Evolutionary conservation across 1,284 basidiomycete species (phyloP), one percentile per base, ranked within the genome.

Genomic region (Ganoderma boninense): DNA sequence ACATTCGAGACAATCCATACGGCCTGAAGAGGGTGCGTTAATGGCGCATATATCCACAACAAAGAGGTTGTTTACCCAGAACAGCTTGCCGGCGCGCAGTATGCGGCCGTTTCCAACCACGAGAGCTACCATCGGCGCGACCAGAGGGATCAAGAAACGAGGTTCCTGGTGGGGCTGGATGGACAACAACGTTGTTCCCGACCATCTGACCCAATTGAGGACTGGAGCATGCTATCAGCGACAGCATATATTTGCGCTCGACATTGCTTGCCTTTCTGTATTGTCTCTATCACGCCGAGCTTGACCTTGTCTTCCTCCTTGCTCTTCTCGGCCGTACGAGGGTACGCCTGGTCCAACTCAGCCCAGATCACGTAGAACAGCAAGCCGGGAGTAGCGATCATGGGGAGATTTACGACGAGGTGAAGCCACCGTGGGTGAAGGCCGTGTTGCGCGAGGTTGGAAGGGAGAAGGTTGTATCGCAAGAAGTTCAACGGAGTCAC

Each of bases 391-490:
- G 83, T 82, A 13, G 84, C 74, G 14, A 85, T 71, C 78, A 84
- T 78, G 13, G 84, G 83, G 8, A 84, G 67, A 69, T 84, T 84
- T 32, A 84, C 80, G 32, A 77, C 74, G 29, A 80, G 67, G 68
- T 84, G 83, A 2, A 84, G 74, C 82, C 82, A 84, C 26, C 78
- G 77, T 1, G 84, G 84, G 71, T 84, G 83, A 14, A 84, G 66
- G 14, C 84, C 84, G 60, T 84, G 84, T 59, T 79, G 77, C 1
- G 80, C 80, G 32, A 83, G 77, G 71, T 84, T 84, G n/a, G 77
- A 71, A 4, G 79, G 69, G 5, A 79, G 79, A 4, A 84, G 62
- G 70, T 84, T 85, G 69, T 84, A 84, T 52, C 73, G 76, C 73
- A 84, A 59, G 64, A 84, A 81, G 68, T 84, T 84, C 56, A 80